Percentiles rank a stretch among this genome's conserved stretches.
These are phyloP conservation scores for Podaxis rugospora DNA, from an alignment of 768 basidiomycete species.

Conservation along the genomic window DNA sequence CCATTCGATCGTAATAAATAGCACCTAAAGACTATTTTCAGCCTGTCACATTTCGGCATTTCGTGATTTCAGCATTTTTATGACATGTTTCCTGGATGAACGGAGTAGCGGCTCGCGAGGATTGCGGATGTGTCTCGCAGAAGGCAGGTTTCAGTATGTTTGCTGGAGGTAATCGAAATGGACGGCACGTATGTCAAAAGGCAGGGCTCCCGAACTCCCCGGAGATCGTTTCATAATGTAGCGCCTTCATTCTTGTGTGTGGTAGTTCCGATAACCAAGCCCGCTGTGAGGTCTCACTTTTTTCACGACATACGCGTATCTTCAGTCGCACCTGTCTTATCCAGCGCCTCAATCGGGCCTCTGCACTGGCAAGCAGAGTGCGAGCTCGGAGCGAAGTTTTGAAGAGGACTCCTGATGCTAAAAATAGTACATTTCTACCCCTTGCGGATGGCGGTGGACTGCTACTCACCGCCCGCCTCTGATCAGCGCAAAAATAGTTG, in stretches of 20 bases:
- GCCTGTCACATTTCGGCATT: not conserved
- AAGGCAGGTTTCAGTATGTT: not conserved
- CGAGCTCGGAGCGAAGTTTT: not conserved
- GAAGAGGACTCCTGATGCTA: not conserved
- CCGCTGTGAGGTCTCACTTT: no score
- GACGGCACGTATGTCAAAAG: not conserved
- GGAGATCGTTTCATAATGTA: not conserved
- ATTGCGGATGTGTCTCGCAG: not conserved
- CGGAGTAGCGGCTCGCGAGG: not conserved
- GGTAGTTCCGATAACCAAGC: no score
- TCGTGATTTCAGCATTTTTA: not conserved
- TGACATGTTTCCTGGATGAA: not conserved
- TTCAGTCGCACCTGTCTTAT: no score
- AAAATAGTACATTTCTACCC: not conserved
- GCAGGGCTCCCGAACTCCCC: not conserved
- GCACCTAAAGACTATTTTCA: not conserved
- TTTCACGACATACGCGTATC: no score
- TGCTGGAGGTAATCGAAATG: not conserved
- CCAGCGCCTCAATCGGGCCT: no score
- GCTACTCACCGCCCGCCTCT: not conserved
- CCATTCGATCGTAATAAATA: not conserved
- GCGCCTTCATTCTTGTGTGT: no score
- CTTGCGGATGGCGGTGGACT: not conserved
- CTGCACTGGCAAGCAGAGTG: no score
- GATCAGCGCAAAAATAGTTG: not conserved